Evolutionary conservation across 1,284 basidiomycete genomes (phyloP).

Genomic region (Peniophora sp.): DNA sequence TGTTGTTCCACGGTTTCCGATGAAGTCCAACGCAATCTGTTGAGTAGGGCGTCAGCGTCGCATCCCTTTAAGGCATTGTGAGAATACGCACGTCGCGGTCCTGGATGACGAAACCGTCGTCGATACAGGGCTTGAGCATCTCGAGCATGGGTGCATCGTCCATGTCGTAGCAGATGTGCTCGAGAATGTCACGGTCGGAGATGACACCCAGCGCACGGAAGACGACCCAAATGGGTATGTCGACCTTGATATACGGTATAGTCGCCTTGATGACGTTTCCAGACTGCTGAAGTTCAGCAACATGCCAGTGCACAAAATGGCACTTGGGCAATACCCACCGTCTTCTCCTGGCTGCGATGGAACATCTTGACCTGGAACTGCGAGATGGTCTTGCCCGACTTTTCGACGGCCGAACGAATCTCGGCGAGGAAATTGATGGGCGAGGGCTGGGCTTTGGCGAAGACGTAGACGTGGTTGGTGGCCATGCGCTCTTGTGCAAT

Average conservation of each 20-base stretch:
- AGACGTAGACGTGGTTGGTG: slow-evolving; percentile 98
- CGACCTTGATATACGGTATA: slow-evolving; percentile 96
- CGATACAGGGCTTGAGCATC: slow-evolving; percentile 98
- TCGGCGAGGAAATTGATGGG: slow-evolving; percentile 95
- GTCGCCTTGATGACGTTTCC: slow-evolving; percentile 97
- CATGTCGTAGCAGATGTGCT: slow-evolving; percentile 98
- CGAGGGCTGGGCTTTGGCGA: slow-evolving; percentile 95
- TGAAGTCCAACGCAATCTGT: slow-evolving; percentile 86
- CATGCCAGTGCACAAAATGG: background rate
- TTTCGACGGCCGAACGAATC: slow-evolving; percentile 96
- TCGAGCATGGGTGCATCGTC: slow-evolving; percentile 95
- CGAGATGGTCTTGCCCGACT: slow-evolving; percentile 97
- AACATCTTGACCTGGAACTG: slow-evolving; percentile 99
- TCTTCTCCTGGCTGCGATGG: slow-evolving; percentile 80
- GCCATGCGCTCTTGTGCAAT: slow-evolving; percentile 99
- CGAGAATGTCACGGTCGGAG: slow-evolving; percentile 94
- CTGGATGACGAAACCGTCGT: slow-evolving; percentile 98
- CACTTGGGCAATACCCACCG: slow-evolving; percentile 40
- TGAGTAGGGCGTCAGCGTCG: slow-evolving; percentile 6
- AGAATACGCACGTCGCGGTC: slow-evolving; percentile 73
- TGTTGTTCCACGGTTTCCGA: slow-evolving; percentile 95
- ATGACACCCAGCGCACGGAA: slow-evolving; percentile 98
- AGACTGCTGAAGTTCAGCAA: slow-evolving; percentile 34
- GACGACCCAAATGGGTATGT: slow-evolving; percentile 98
- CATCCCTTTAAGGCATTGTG: background rate